These are phyloP conservation scores for Pneumocystis murina DNA, from an alignment of 1,139 yeast species.

Conservation along the genomic window DNA sequence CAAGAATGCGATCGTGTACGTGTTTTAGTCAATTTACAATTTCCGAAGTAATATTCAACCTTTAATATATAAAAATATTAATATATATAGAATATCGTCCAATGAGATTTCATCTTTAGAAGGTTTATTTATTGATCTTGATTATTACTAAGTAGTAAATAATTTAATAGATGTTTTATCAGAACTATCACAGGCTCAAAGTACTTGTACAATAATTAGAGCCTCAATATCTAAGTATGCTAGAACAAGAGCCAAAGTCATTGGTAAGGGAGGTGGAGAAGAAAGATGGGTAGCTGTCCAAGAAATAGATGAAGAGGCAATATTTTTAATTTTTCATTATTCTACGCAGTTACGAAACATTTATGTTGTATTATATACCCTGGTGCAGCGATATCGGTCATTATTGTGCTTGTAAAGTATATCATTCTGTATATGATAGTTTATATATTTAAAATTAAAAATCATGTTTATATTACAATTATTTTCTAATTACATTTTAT, in stretches of 20 bases:
- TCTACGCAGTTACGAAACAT: neutral
- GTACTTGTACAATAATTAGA: neutral
- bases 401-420: neutral
- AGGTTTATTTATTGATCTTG: neutral
- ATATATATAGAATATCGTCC: neutral
- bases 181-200: neutral
- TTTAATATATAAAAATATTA: neutral
- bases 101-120: no score
- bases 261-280: neutral
- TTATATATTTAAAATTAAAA: no score
- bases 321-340: neutral
- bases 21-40: neutral
- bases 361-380: neutral
- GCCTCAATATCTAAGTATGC: neutral
- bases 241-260: neutral
- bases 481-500: neutral
- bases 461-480: no score
- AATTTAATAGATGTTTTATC: neutral
- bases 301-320: neutral
- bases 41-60: neutral
- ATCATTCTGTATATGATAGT: neutral
- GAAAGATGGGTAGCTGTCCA: neutral
- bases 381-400: neutral
- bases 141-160: neutral
- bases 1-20: neutral